Conservation (phyloP, 768 basidiomycete species). For the Mycena belliarum region DNA sequence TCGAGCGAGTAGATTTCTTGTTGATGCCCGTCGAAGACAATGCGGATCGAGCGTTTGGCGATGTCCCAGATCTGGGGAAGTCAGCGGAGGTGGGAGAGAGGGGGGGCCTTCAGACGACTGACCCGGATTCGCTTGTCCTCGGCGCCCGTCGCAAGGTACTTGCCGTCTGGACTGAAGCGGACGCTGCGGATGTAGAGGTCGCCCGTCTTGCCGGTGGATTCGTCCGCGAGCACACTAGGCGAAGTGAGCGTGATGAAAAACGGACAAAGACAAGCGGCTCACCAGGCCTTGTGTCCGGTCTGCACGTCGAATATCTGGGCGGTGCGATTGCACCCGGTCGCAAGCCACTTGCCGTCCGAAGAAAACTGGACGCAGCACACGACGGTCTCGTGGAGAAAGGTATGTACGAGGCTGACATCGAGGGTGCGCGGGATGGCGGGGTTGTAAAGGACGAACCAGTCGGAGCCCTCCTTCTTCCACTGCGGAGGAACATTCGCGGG, state of each 20-base stretch:
- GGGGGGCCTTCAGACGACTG: too few relatives aligned
- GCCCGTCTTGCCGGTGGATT: slow-evolving; percentile 65
- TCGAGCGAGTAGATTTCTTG: slow-evolving; percentile 95
- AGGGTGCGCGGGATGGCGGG: slow-evolving; percentile 14
- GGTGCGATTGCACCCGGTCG: slow-evolving; percentile 90
- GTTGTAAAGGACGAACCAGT: slow-evolving; percentile 17
- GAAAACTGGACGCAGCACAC: slow-evolving; percentile 94
- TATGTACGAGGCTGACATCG: slow-evolving; percentile 15
- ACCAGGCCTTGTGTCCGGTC: slow-evolving; percentile 89
- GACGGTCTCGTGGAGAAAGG: slow-evolving; percentile 36
- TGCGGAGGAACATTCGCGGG: slow-evolving; percentile 12
- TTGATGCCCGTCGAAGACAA: slow-evolving; percentile 79
- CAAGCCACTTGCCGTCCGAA: slow-evolving; percentile 87
- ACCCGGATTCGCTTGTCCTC: slow-evolving; percentile 94
- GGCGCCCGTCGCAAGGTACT: slow-evolving; percentile 90
- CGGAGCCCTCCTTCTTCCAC: slow-evolving; percentile 16
- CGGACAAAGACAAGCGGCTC: slow-evolving; percentile 28
- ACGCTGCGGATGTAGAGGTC: slow-evolving; percentile 95
- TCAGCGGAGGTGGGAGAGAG: not conserved
- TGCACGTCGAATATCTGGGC: slow-evolving; percentile 95
- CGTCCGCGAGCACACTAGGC: slow-evolving; percentile 76
- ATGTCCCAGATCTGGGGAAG: slow-evolving; percentile 87
- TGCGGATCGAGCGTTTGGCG: slow-evolving; percentile 66
- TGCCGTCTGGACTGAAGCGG: slow-evolving; percentile 92
- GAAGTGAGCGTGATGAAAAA: not conserved